Conservation (phyloP, 345 rosid genomes). For the Brassica incana region DNA sequence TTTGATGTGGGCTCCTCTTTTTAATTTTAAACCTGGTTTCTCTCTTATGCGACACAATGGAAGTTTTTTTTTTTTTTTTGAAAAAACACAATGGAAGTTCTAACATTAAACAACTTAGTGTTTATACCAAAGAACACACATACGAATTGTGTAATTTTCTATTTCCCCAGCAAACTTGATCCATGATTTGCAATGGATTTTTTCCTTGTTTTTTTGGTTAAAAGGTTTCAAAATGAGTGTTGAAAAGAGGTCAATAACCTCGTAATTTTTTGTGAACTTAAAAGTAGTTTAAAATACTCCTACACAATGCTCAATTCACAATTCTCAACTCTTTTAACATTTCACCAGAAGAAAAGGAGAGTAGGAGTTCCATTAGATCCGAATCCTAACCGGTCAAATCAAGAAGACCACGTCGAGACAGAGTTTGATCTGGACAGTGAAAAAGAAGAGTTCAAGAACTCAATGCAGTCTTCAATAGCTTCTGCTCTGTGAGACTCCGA, state of each 20-base stretch:
- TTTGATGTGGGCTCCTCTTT: slow-evolving; percentile 24
- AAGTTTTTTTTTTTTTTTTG: neutral
- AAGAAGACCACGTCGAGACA: slow-evolving; percentile 54
- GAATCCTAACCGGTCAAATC: slow-evolving; percentile 1
- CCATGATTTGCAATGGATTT: neutral
- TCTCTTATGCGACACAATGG: neutral
- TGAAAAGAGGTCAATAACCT: slow-evolving; percentile 4
- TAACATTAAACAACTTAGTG: neutral
- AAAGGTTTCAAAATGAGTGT: neutral
- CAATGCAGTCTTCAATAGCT: slow-evolving; percentile 88
- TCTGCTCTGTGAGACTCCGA: slow-evolving; percentile 83
- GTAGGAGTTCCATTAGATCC: neutral
- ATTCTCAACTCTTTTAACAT: neutral
- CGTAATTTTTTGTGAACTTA: neutral
- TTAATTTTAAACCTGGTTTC: slow-evolving; percentile 22
- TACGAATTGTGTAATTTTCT: neutral
- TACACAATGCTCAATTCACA: slow-evolving; percentile 18
- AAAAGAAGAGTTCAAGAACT: slow-evolving; percentile 74
- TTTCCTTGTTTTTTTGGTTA: neutral
- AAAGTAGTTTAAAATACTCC: neutral
- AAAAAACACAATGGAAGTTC: neutral
- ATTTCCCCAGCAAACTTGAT: neutral
- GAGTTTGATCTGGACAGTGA: slow-evolving; percentile 74
- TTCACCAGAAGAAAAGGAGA: neutral
- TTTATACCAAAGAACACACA: neutral